Base-by-base conservation (phyloP, 768 basidiomycete genomes). In the Lactarius vividus region DNA sequence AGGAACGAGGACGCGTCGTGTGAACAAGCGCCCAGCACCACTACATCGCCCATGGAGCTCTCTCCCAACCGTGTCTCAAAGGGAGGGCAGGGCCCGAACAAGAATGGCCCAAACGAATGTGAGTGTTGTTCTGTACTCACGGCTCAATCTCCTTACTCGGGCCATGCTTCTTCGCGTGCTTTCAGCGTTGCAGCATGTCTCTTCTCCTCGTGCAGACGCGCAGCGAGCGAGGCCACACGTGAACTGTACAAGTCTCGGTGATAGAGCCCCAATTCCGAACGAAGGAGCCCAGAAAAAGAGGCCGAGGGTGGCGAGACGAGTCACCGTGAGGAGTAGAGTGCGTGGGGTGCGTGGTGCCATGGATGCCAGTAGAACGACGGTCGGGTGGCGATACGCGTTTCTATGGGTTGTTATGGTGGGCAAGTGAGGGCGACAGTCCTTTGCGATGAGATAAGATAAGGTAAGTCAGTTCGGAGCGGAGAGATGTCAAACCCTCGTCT, bases 271-370 rank as follows among this genome's bases (percentile, higher is more conserved):
- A 33, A 23, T 1, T 23, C 16, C 56, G 23, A 37, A 37, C 4
- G 13, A 56, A 20, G 55, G 61, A 2, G 31, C 37, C 65, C 57
- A 58, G 33, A 53, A 54, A 15, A 66, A 31, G 57, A 54, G 10
- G 39, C 42, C 10, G 13, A 66, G 13, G 23, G 52, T 0, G 31
- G 5, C 46, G 1, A 66, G 23, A 23, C 20, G 31, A 6, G 35
- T 9, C 4, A 49, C 28, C 9, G 49, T 49, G 6, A 61, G 3
- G 26, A 62, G 13, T 23, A 66, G 13, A 2, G 60, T 59, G 15
- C 64, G 55, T 2, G 44, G 1, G 9, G 16, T 20, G 10, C 64
- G 60, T 16, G 54, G 64, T 20, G 64, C 35, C 60, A 65, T 65
- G 59, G 31, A 23, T 46, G 15, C 15, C 7, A 29, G 7, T 23